Base-by-base conservation (phyloP, 306 rosid genomes). In the Cicer bijugum region DNA sequence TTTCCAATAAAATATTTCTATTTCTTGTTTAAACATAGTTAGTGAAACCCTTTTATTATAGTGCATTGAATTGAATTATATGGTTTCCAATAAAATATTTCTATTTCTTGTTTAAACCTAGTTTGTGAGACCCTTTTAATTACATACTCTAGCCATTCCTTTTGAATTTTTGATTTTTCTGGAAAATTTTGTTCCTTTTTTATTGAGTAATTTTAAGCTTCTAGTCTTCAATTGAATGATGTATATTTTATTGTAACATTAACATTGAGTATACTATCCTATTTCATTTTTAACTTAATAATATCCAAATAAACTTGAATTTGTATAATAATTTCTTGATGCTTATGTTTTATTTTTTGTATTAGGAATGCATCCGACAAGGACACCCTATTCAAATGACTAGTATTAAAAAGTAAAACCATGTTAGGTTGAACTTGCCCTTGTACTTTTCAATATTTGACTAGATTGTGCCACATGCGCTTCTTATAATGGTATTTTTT, bases 391-490 rank as follows among this genome's bases (percentile, higher is more conserved):
- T 8, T 44, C 48, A 28, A 44, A 10, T 44, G 12, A 44, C 48
- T 0, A 8, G 48, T 44, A 44, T 46, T 46, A 46, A 46, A 56
- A 10, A 6, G 35, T 56, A 39, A 39, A 66, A 58, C 1, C 52
- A 43, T 35, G 33, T 72, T 63, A 28, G n/a, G 64, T 58, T 44
- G 48, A 44, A 44, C n/a, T 6, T 44, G 48, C 5, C 48, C 48
- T 44, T 2, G 11, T 44, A 2, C 48, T 7, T 9, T 39, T 40
- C 12, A 43, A 47, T 38, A 12, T 48, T 63, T 38, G 75, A 69
- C 19, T 50, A 50, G 45, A 38, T 60, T 39, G 42, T 47, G 51
- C 20, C 61, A 35, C 71, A 20, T 69, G 69, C 6, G 52, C 39
- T 14, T 69, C 38, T 68, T 58, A 42, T 46, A 19, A 60, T 69